phyloP scores from a whole-genome alignment of 257 asterid species.

The Scutellaria baicalensis region DNA sequence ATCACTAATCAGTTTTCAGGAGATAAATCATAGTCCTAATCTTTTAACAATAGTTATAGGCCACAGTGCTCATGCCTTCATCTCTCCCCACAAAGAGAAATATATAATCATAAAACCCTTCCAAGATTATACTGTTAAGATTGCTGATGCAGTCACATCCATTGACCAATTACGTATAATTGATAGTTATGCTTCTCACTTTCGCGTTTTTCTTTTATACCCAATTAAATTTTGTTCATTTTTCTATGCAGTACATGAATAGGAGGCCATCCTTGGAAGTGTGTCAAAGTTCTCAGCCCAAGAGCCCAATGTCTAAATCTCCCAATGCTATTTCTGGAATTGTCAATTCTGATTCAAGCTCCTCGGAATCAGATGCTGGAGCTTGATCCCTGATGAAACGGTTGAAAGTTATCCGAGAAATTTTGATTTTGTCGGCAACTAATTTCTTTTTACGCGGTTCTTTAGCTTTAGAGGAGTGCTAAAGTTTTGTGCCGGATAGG shows the following conservation, averaged over 20 bases:
- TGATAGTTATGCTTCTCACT: neutral
- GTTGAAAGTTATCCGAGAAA: constrained; percentile 12
- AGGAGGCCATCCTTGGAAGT: constrained; percentile 39
- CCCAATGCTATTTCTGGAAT: constrained; percentile 27
- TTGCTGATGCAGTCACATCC: neutral
- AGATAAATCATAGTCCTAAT: no score
- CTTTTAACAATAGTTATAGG: no score
- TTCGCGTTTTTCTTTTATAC: neutral
- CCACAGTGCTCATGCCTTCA: neutral
- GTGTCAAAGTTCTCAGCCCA: constrained; percentile 32
- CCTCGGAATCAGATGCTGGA: constrained; percentile 33
- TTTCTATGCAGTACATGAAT: constrained; percentile 40
- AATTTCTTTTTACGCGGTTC: constrained; percentile 21
- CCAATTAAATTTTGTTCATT: neutral
- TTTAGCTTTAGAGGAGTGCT: constrained; percentile 24
- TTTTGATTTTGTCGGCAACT: constrained; percentile 26
- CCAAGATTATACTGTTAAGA: neutral
- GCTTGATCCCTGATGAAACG: constrained; percentile 25
- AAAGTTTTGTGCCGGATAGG: constrained; percentile 10
- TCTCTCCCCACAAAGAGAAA: neutral
- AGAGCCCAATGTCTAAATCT: constrained; percentile 21
- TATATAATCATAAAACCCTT: no score
- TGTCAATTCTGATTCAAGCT: constrained; percentile 33
- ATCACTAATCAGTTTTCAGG: no score
- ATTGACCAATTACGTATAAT: neutral